A percentile compares a stretch with the other conserved stretches of the same genome.
Conservation (phyloP, 768 basidiomycete species). For the Leccinum longicurvipes region DNA sequence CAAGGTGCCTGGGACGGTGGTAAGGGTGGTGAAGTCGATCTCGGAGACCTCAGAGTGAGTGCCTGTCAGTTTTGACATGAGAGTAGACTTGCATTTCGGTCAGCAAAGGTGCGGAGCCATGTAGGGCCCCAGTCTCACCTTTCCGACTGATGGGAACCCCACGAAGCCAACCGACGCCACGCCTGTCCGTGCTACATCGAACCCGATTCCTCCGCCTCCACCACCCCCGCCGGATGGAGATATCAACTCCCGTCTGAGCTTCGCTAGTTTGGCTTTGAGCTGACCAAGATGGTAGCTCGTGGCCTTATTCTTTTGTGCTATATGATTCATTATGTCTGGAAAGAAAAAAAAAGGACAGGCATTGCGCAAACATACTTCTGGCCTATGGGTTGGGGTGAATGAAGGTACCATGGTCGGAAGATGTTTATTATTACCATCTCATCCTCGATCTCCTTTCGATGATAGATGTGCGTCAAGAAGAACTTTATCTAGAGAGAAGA, state of each 20-base stretch:
- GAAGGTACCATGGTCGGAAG: conserved; percentile 15
- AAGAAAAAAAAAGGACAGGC: conserved; percentile 7
- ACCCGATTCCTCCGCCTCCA: conserved; percentile 86
- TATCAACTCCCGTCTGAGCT: conserved; percentile 92
- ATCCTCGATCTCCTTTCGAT: conserved; percentile 84
- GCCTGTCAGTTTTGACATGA: conserved; percentile 95
- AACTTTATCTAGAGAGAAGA: conserved; percentile 15
- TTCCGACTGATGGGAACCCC: conserved; percentile 92
- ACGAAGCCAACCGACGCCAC: conserved; percentile 95
- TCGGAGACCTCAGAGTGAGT: conserved; percentile 95
- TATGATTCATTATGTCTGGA: conserved; percentile 13
- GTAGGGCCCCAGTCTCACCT: conserved; percentile 43
- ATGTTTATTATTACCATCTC: conserved; percentile 69
- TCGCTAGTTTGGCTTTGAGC: conserved; percentile 97
- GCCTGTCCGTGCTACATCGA: conserved; percentile 98
- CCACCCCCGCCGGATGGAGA: conserved; percentile 73
- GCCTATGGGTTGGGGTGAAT: conserved; percentile 46
- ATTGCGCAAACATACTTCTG: conserved; percentile 58
- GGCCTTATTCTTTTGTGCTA: conserved; percentile 95
- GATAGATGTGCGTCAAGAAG: conserved; percentile 9
- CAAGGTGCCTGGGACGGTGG: conserved; percentile 92
- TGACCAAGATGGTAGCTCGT: conserved; percentile 95
- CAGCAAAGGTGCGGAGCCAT: conserved; percentile 4
- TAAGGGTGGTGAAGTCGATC: conserved; percentile 95
- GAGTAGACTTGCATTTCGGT: conserved; percentile 58